Conservation (phyloP, 768 basidiomycete genomes). For the Mycena epipterygia region DNA sequence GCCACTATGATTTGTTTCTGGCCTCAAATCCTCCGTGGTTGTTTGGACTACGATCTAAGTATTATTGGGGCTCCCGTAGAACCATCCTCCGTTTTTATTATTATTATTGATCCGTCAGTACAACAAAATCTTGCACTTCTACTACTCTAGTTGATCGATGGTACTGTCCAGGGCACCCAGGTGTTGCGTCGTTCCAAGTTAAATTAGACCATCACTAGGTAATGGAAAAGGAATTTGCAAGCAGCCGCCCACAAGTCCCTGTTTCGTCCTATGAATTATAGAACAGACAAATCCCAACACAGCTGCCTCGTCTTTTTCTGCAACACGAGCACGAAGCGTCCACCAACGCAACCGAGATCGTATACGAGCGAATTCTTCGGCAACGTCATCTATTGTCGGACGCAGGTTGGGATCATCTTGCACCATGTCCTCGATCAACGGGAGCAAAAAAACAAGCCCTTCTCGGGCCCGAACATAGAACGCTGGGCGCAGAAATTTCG, state of each 20-base stretch:
- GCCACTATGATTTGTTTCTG: no score
- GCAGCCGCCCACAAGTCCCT: not conserved
- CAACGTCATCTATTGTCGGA: conserved; percentile 53
- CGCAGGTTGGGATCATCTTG: conserved; percentile 49
- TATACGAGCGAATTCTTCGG: conserved; percentile 43
- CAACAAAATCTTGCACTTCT: no score
- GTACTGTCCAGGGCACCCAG: no score
- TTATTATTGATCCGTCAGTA: no score
- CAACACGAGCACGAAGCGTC: conserved; percentile 48
- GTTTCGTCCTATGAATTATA: not conserved
- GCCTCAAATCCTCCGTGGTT: no score
- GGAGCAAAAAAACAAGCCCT: conserved; percentile 47
- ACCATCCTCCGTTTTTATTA: no score
- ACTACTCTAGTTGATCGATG: no score
- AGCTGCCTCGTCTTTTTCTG: conserved; percentile 1
- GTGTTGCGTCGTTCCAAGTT: no score
- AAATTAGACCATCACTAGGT: no score
- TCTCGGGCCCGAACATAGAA: conserved; percentile 13
- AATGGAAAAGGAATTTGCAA: no score
- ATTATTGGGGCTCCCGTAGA: no score
- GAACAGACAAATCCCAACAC: not conserved
- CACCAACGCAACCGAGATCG: conserved; percentile 38
- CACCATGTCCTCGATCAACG: conserved; percentile 51
- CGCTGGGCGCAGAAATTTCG: not conserved
- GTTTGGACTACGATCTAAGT: no score